These are phyloP conservation scores for Pythium guiyangense DNA, from an alignment of 352 stramenopile species.

Conservation along the genomic window DNA sequence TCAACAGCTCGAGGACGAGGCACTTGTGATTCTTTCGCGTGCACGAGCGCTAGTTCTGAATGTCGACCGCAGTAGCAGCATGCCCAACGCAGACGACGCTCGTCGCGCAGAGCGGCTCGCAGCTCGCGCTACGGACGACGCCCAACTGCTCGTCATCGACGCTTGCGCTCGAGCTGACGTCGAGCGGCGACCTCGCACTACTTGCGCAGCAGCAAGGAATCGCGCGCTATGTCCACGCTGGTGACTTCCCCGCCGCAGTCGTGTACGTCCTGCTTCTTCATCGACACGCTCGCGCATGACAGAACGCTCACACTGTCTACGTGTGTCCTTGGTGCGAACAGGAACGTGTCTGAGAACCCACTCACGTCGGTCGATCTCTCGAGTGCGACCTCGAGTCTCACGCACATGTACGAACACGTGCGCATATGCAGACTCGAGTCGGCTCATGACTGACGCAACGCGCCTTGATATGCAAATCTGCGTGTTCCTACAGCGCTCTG, in stretches of 20 bases:
- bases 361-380: conserved; percentile 6
- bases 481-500: background rate
- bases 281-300: too few species aligned
- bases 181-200: background rate
- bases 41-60: too few species aligned
- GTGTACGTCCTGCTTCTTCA: conserved; percentile 5
- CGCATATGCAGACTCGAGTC: too few species aligned
- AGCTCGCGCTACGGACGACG: background rate
- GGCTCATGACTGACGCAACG: too few species aligned
- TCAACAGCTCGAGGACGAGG: too few species aligned
- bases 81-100: conserved; percentile 5
- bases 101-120: background rate
- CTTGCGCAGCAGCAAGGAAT: conserved; percentile 6
- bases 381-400: background rate
- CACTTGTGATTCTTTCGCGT: too few species aligned
- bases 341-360: conserved; percentile 11
- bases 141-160: background rate
- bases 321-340: too few species aligned
- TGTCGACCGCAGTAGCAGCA: background rate
- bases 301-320: too few species aligned
- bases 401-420: background rate
- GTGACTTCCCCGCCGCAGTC: background rate
- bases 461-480: too few species aligned
- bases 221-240: conserved; percentile 5
- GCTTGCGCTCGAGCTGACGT: background rate